A percentile compares a stretch with the other conserved stretches of the same genome.
Evolutionary conservation across 306 rosid species (phyloP).

Genomic region (Prunus persica): DNA sequence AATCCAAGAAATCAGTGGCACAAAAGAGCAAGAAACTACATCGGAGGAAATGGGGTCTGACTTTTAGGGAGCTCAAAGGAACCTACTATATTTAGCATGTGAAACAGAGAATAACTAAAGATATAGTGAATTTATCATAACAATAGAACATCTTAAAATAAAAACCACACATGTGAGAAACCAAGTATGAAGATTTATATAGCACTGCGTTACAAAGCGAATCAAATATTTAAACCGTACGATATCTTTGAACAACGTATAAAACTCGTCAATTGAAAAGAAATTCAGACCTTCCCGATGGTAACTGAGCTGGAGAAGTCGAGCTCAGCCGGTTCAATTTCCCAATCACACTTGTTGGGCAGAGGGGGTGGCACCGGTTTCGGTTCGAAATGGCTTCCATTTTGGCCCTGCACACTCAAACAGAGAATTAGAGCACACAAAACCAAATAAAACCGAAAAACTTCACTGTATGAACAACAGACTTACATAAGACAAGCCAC

Average conservation of each 20-base stretch:
- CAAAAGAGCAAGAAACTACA: not conserved
- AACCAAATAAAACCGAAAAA: not conserved
- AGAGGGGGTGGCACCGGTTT: conserved; percentile 85
- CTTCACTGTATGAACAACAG: not conserved
- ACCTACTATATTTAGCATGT: not conserved
- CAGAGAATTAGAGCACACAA: conserved; percentile 6
- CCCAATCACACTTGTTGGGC: conserved; percentile 99
- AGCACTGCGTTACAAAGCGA: not conserved
- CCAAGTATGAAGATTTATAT: conserved; percentile 2
- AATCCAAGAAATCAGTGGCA: not conserved
- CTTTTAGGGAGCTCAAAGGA: not conserved
- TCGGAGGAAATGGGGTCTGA: not conserved
- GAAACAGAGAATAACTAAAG: not conserved
- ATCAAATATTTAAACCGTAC: not conserved
- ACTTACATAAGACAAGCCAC: conserved; percentile 91
- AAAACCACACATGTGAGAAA: not conserved
- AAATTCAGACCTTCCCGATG: conserved; percentile 71
- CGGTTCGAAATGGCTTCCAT: conserved; percentile 90
- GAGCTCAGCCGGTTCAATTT: conserved; percentile 86
- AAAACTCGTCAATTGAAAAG: conserved; percentile 8
- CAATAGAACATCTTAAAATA: not conserved
- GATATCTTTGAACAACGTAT: not conserved
- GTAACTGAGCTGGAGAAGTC: conserved; percentile 74
- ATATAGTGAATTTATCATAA: not conserved
- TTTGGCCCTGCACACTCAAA: conserved; percentile 72